Evolutionary conservation across 768 basidiomycete genomes (phyloP).

Genomic region (Auriculariales sp.): DNA sequence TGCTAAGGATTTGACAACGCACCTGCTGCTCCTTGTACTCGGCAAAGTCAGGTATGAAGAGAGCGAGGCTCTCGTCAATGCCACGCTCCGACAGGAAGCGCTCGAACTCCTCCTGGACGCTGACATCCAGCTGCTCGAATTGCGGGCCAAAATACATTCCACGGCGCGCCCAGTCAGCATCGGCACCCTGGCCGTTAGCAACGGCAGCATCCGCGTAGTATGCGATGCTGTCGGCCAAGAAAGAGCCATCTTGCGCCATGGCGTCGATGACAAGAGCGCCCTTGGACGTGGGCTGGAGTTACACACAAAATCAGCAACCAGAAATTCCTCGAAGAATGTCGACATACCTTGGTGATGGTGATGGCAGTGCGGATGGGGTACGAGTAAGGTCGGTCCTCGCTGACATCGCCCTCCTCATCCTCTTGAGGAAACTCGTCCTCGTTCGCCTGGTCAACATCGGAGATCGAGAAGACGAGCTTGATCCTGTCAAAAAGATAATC

Average conservation of each 20-base stretch:
- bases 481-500: conserved; percentile 32
- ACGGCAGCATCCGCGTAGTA: conserved; percentile 63
- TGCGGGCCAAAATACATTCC: conserved; percentile 88
- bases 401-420: conserved; percentile 21
- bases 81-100: conserved; percentile 82
- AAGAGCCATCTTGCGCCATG: conserved; percentile 61
- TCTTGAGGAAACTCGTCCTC: conserved; percentile 27
- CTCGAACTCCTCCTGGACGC: conserved; percentile 85
- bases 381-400: conserved; percentile 21
- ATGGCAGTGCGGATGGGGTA: conserved; percentile 71
- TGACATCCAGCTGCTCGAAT: conserved; percentile 81
- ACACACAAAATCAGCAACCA: too few relatives aligned
- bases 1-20: conserved; percentile 14
- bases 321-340: too few relatives aligned
- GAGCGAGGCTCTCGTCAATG: conserved; percentile 64
- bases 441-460: conserved; percentile 50
- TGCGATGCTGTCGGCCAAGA: conserved; percentile 80
- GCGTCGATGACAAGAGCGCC: conserved; percentile 73
- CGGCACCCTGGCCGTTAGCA: conserved; percentile 65
- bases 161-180: conserved; percentile 88
- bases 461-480: conserved; percentile 83
- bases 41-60: conserved; percentile 80
- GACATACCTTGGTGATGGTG: conserved; percentile 82
- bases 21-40: conserved; percentile 92
- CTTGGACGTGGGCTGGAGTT: conserved; percentile 14